Evolutionary conservation across 768 basidiomycete species (phyloP).

Genomic region (Erythrobasidium yunnanense): DNA sequence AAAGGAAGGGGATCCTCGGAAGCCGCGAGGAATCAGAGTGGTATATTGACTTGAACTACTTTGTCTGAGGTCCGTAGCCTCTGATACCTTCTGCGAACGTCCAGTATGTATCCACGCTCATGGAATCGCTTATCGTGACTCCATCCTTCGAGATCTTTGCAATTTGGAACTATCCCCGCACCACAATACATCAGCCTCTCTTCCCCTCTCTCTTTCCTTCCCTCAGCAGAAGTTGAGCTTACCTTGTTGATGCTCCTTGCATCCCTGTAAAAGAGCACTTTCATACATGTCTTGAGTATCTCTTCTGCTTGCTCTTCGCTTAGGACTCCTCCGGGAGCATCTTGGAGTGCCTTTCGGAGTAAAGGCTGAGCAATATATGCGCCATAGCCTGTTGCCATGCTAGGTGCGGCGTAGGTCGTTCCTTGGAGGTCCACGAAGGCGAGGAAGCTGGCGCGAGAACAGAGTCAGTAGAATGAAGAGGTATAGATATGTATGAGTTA

Average conservation of each 20-base stretch:
- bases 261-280: conserved; percentile 90
- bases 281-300: conserved; percentile 76
- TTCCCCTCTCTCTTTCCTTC: no score
- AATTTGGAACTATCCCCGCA: conserved; percentile 68
- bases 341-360: conserved; percentile 80
- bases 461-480: not conserved
- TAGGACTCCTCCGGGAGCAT: conserved; percentile 50
- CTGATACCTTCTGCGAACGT: conserved; percentile 81
- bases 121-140: conserved; percentile 65
- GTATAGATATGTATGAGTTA: no score
- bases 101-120: conserved; percentile 70
- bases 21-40: no score
- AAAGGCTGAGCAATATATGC: conserved; percentile 85
- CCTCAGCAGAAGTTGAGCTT: conserved; percentile 37
- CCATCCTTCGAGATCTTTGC: conserved; percentile 73
- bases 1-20: no score
- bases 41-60: not conserved
- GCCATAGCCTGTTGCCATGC: conserved; percentile 90
- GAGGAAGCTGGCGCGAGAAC: conserved; percentile 55
- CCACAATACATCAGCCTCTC: no score
- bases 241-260: conserved; percentile 93
- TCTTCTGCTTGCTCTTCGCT: conserved; percentile 66
- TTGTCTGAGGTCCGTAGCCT: conserved; percentile 43
- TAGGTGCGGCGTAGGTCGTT: conserved; percentile 87
- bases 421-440: conserved; percentile 89